Evolutionary conservation across 1,139 yeast species (phyloP), one percentile per base, ranked within the genome.

Genomic region (Candida smagusa): DNA sequence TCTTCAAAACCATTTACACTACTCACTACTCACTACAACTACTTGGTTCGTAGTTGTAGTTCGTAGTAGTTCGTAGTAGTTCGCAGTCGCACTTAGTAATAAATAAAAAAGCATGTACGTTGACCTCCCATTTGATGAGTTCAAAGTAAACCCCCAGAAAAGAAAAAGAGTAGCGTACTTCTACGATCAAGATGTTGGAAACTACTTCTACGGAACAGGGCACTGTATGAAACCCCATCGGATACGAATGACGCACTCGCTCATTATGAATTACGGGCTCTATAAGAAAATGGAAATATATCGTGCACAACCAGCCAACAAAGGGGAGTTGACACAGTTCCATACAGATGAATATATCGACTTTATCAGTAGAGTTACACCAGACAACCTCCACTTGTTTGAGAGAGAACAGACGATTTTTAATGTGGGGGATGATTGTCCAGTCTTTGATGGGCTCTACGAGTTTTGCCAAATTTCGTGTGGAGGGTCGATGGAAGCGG

Each of bases 141-240:
- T 71, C 43, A 61, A 66, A 43, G 72, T 66, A 31, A 61, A 60
- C 48, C 58, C 66, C 11, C 53, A 47, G 31, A 61, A 63, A 38
- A 68, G 66, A 48, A 69, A 65, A 42, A 49, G 76, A 30, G 73
- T 70, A 44, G 74, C 76, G 2, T 70, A 70, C 49, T 70, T 70
- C 53, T 70, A 70, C 46, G 76, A 70, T 47, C 72, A 95, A 30
- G 97, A 92, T 59, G 96, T 92, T 35, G 97, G 97, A 19, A 92
- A 92, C 65, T 92, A 90, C 64, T 95, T 96, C 36, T 92, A 92
- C 59, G 97, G 97, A 43, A 92, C 97, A 5, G 97, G 97, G 22
- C 98, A 92, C 61, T 96, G 97, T 38, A 90, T 90, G 97, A 92
- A 92, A 58, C 97, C 97, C 22, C 97, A 90, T 61, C 81, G 97